Conservation (phyloP, 2,329 filamentous ascomycete species). For the Capronia epimyces region DNA sequence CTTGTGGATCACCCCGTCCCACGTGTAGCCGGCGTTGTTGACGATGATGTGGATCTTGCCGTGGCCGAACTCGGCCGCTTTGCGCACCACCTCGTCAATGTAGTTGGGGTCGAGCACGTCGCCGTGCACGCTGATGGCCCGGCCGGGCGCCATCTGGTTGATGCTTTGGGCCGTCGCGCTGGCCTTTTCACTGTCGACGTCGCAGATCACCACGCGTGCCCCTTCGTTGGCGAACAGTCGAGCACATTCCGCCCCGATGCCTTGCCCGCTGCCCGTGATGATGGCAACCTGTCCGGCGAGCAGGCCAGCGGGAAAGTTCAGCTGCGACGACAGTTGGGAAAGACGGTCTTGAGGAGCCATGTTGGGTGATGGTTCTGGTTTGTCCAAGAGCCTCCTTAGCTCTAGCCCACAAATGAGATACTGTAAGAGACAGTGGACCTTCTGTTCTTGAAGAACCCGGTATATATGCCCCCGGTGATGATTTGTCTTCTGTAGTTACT, state of each 20-base stretch:
- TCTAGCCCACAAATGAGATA: no score
- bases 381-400: no score
- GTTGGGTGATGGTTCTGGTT: no score
- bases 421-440: no score
- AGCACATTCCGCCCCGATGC: constrained; percentile 80
- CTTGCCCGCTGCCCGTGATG: constrained; percentile 81
- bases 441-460: no score
- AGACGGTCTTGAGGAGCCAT: no score
- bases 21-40: constrained; percentile 88
- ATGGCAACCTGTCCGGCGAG: no score
- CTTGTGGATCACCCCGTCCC: constrained; percentile 90
- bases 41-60: constrained; percentile 89
- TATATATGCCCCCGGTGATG: no score
- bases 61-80: constrained; percentile 70
- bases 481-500: no score
- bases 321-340: no score
- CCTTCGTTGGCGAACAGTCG: constrained; percentile 81
- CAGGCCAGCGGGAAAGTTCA: no score
- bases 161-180: constrained; percentile 63
- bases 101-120: constrained; percentile 70
- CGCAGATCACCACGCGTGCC: constrained; percentile 74
- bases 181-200: constrained; percentile 74
- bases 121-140: constrained; percentile 67
- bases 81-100: constrained; percentile 64
- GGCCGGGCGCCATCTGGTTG: constrained; percentile 54